Evolutionary conservation across 177 flowering plant species (phyloP).

Genomic region (Telopea speciosissima): DNA sequence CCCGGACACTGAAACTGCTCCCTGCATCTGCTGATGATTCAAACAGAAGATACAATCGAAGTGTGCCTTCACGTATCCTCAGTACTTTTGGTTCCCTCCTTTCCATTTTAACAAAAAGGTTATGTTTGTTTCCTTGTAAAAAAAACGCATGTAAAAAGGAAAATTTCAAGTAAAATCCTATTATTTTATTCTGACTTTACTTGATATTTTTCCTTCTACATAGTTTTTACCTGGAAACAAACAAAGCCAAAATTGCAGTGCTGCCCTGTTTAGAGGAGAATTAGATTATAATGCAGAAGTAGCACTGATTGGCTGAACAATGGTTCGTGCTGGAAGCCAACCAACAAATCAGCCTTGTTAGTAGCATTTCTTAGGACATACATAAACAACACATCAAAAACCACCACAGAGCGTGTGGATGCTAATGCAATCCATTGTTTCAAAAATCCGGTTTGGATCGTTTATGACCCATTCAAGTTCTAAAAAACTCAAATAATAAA

Average conservation of each 20-base stretch:
- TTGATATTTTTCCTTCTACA: not conserved
- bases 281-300: not conserved
- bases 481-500: no score
- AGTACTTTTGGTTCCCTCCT: not conserved
- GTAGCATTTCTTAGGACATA: not conserved
- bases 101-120: not conserved
- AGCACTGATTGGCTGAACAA: not conserved
- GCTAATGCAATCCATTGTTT: no score
- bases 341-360: not conserved
- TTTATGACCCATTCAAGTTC: no score
- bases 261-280: not conserved
- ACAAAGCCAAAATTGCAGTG: no score
- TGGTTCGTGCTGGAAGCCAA: not conserved
- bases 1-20: conserved; percentile 48
- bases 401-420: not conserved
- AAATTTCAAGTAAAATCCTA: no score
- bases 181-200: no score
- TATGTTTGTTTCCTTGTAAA: no score
- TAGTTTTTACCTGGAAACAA: no score
- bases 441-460: no score
- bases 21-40: conserved; percentile 60
- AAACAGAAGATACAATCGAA: conserved; percentile 43
- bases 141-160: no score
- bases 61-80: conserved; percentile 76
- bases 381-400: not conserved